phyloP scores from a whole-genome alignment of 169 alveolate species.

The Perkinsus olseni region DNA sequence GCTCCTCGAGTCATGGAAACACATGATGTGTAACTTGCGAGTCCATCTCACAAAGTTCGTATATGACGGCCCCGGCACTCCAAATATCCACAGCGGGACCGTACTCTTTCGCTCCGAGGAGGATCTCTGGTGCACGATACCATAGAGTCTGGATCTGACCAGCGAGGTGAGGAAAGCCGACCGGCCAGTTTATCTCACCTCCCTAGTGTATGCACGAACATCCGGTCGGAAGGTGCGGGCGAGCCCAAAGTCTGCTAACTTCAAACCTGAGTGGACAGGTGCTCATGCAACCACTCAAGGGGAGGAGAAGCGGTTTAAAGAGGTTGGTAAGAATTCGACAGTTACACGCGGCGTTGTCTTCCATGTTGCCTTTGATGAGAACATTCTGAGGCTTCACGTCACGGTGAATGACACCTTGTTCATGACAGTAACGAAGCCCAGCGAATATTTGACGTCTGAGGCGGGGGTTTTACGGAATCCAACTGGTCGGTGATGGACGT shows the following conservation, averaged over 20 bases:
- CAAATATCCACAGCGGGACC: conserved; percentile 81
- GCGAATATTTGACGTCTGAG: not conserved
- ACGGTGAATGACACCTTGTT: not conserved
- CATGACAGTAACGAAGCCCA: not conserved
- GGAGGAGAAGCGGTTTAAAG: no score
- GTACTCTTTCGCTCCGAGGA: conserved; percentile 71
- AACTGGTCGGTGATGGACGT: no score
- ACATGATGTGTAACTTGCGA: not conserved
- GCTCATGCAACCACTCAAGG: not conserved
- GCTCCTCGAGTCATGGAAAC: no score
- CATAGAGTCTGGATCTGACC: conserved; percentile 47
- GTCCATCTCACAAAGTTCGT: conserved; percentile 36
- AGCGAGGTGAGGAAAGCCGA: not conserved
- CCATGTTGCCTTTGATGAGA: not conserved
- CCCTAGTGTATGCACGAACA: not conserved
- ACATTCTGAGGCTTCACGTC: not conserved
- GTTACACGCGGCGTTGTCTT: not conserved
- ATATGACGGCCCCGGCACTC: conserved; percentile 76
- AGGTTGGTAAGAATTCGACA: not conserved
- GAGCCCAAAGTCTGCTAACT: not conserved
- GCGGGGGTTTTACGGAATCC: no score
- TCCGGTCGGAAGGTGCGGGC: not conserved
- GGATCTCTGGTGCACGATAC: conserved; percentile 81
- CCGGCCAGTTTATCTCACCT: not conserved
- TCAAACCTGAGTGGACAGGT: not conserved